A percentile compares a stretch with the other conserved stretches of the same genome.
Conservation (phyloP, 2,329 filamentous ascomycete species). For the Alternaria sp. region DNA sequence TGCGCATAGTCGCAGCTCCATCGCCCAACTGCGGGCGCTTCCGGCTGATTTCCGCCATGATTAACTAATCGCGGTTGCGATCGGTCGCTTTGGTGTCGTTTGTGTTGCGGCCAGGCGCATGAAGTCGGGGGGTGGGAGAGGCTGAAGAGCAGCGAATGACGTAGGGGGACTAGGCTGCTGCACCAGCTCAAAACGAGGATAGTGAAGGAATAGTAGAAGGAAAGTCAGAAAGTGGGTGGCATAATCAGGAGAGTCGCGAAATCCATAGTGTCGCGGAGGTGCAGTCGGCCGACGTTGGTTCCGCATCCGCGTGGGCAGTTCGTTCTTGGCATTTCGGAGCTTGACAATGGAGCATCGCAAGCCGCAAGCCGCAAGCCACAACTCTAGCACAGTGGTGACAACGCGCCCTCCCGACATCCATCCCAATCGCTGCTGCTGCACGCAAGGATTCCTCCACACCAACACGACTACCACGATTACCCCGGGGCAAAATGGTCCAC, state of each 20-base stretch:
- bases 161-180: constrained; percentile 4
- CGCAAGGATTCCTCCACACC: constrained; percentile 20
- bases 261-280: constrained; percentile 11
- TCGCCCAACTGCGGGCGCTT: constrained; percentile 47
- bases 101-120: constrained; percentile 5
- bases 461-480: constrained; percentile 9
- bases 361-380: constrained; percentile 18
- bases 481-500: constrained; percentile 56
- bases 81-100: constrained; percentile 10
- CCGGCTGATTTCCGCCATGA: constrained; percentile 47
- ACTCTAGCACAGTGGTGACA: constrained; percentile 31
- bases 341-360: constrained; percentile 31
- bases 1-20: constrained; percentile 50
- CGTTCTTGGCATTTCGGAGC: constrained; percentile 26
- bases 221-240: constrained; percentile 2
- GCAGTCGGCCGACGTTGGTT: constrained; percentile 24
- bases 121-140: constrained; percentile 9
- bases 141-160: constrained; percentile 11
- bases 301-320: constrained; percentile 29
- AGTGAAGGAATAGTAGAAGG: constrained; percentile 14
- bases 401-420: constrained; percentile 34
- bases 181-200: constrained; percentile 7
- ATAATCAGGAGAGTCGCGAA: constrained; percentile 15
- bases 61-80: constrained; percentile 12
- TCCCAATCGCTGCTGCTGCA: constrained; percentile 25